phyloP scores from a whole-genome alignment of 805 yeast species.

The Wickerhamomyces kurtzmanii region DNA sequence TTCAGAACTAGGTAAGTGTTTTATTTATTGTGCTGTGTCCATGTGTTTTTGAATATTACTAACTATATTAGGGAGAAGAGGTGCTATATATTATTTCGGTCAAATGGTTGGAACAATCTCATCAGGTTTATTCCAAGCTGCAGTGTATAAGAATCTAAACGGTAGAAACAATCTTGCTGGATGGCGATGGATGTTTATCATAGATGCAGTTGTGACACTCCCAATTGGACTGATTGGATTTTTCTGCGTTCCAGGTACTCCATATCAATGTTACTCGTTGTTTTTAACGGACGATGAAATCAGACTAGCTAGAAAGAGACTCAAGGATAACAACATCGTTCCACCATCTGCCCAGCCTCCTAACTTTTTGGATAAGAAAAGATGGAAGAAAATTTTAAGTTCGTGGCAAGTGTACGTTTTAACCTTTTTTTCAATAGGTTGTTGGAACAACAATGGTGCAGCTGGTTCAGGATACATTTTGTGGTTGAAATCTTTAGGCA shows the following conservation, averaged over 20 bases:
- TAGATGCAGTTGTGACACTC: slow-evolving; percentile 52
- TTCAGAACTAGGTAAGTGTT: slow-evolving; percentile 42
- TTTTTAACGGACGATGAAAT: slow-evolving; percentile 46
- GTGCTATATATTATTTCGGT: slow-evolving; percentile 49
- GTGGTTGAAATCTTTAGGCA: slow-evolving; percentile 36
- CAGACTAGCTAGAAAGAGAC: slow-evolving; percentile 35
- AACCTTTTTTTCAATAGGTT: slow-evolving; percentile 38
- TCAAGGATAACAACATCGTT: slow-evolving; percentile 24
- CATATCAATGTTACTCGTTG: slow-evolving; percentile 41
- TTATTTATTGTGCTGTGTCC: too few relatives aligned
- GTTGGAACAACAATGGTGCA: slow-evolving; percentile 47
- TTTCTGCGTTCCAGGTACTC: slow-evolving; percentile 57
- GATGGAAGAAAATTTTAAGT: slow-evolving; percentile 42
- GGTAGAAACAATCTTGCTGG: slow-evolving; percentile 47
- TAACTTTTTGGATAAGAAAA: slow-evolving; percentile 28
- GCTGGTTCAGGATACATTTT: slow-evolving; percentile 38
- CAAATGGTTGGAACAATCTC: slow-evolving; percentile 54
- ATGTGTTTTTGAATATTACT: too few relatives aligned
- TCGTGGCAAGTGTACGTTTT: slow-evolving; percentile 50
- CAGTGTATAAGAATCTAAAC: slow-evolving; percentile 34
- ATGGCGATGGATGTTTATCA: slow-evolving; percentile 69
- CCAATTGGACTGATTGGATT: slow-evolving; percentile 47
- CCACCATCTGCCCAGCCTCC: slow-evolving; percentile 13
- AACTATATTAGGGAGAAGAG: too few relatives aligned
- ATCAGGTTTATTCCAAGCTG: slow-evolving; percentile 52